Evolutionary conservation across 306 rosid species (phyloP).

Genomic region (Rosa chinensis): DNA sequence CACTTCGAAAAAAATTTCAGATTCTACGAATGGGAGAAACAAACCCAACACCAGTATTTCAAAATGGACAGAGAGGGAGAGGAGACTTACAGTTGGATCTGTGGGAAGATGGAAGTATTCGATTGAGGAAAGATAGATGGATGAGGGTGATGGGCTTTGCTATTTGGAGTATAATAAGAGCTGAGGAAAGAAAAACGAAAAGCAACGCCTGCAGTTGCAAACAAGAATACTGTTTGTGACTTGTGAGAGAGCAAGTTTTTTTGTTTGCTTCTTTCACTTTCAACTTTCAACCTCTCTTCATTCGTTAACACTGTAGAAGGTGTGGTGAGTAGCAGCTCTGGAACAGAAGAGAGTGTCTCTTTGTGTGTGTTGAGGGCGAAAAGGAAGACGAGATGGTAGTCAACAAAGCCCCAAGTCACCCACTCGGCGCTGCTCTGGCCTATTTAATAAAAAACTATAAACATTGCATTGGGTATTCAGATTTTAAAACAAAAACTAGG

Average conservation of each 20-base stretch:
- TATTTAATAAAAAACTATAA: too few species aligned
- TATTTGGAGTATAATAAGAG: neutral
- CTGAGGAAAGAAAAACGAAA: neutral
- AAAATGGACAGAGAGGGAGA: neutral
- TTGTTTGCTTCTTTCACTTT: neutral
- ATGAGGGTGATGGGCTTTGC: neutral
- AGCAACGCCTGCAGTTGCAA: neutral
- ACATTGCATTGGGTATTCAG: neutral
- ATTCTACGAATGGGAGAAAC: neutral
- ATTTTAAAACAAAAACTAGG: neutral
- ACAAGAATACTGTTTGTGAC: neutral
- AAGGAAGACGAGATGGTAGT: neutral
- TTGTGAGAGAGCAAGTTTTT: neutral
- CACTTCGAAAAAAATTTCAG: neutral
- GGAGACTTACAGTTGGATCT: conserved; percentile 20
- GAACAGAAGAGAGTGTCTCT: neutral
- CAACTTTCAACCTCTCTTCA: neutral
- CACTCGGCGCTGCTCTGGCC: neutral
- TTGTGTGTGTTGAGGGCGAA: neutral
- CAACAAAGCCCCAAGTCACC: neutral
- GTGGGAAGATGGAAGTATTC: neutral
- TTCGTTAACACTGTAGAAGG: neutral
- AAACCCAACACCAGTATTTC: neutral
- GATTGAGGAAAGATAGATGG: neutral
- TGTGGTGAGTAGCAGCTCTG: neutral